These are phyloP conservation scores for Raphanus raphanistrum DNA, from an alignment of 345 rosid species.

Conservation along the genomic window DNA sequence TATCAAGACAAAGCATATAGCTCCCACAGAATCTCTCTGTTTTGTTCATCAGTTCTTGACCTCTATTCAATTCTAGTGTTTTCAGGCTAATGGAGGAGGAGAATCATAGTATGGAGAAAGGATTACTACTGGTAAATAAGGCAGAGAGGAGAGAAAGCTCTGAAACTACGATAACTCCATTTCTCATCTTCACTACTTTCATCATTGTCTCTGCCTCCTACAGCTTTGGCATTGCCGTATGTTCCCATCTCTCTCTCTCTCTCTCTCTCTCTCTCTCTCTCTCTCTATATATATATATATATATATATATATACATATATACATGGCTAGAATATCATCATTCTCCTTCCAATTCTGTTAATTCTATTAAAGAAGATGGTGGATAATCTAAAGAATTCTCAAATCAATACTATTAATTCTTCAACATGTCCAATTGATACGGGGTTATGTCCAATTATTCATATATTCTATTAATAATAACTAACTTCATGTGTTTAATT, in stretches of 20 bases:
- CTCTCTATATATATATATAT: too few species aligned
- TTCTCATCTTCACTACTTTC: conserved; percentile 48
- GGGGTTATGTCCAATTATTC: too few species aligned
- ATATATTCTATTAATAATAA: too few species aligned
- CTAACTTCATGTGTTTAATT: too few species aligned
- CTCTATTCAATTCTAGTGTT: not conserved
- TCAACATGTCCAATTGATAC: too few species aligned
- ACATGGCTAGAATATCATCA: too few species aligned
- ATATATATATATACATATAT: too few species aligned
- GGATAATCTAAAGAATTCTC: too few species aligned
- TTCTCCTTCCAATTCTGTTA: too few species aligned
- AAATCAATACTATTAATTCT: too few species aligned
- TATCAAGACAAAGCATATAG: not conserved
- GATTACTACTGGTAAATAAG: conserved; percentile 13
- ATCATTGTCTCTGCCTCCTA: conserved; percentile 56
- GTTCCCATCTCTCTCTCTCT: not conserved
- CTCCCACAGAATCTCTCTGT: not conserved
- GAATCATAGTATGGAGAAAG: conserved; percentile 26
- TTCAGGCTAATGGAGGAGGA: conserved; percentile 5
- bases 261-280: too few species aligned
- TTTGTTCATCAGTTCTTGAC: not conserved
- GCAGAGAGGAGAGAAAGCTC: not conserved
- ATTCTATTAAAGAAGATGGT: too few species aligned
- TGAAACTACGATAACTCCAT: not conserved
- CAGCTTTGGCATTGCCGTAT: conserved; percentile 51